Evolutionary conservation across 345 rosid genomes (phyloP).

Genomic region (Arabidopsis arenosa): DNA sequence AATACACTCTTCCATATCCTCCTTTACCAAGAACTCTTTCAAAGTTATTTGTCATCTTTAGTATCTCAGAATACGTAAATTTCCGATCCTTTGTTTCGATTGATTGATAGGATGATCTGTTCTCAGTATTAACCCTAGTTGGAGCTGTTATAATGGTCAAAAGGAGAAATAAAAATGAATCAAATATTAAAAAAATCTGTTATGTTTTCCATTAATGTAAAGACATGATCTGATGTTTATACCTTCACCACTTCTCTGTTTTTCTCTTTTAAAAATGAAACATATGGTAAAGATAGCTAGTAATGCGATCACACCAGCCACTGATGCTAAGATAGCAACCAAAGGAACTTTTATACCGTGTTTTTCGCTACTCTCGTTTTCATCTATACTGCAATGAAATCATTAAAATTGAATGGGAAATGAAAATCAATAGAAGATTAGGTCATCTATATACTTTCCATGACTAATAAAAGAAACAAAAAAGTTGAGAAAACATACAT

Average conservation of each 20-base stretch:
- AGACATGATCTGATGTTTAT: slow-evolving; percentile 2
- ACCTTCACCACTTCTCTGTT: slow-evolving; percentile 7
- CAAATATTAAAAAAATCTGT: neutral
- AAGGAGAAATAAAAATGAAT: neutral
- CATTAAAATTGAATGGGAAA: slow-evolving; percentile 12
- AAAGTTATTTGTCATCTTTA: slow-evolving; percentile 42
- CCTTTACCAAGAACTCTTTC: slow-evolving; percentile 48
- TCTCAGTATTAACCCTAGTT: slow-evolving; percentile 7
- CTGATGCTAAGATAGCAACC: slow-evolving; percentile 1
- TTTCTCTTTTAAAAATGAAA: slow-evolving; percentile 19
- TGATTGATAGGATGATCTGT: slow-evolving; percentile 18
- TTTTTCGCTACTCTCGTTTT: neutral
- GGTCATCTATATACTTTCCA: neutral
- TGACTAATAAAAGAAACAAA: too few relatives aligned
- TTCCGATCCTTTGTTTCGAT: slow-evolving; percentile 12
- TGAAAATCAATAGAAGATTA: neutral
- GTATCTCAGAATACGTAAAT: slow-evolving; percentile 41
- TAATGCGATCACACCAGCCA: slow-evolving; percentile 14
- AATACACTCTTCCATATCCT: slow-evolving; percentile 45
- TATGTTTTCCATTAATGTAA: neutral
- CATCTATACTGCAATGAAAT: slow-evolving; percentile 23
- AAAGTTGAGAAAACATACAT: slow-evolving; percentile 15
- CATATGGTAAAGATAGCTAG: slow-evolving; percentile 17
- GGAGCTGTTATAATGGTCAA: slow-evolving; percentile 11
- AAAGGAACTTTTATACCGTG: neutral